Evolutionary conservation across 2,329 filamentous ascomycete genomes (phyloP), one percentile per base, ranked within the genome.

Genomic region (Ilyonectria mors-panacis): DNA sequence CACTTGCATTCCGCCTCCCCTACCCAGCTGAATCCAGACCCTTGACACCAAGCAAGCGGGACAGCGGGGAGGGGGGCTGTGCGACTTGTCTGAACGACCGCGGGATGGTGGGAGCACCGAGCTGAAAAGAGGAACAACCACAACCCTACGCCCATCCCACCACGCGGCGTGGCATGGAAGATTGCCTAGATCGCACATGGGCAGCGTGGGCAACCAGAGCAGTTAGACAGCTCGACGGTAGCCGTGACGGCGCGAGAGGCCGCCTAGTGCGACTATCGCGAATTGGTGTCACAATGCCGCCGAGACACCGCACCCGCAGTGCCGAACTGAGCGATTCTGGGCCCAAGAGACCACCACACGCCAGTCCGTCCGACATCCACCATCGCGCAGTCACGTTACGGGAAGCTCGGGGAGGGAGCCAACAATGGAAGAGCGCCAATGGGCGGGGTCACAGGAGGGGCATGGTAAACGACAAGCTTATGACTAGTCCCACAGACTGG

Each of bases 51-150:
- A 13, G 30, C 19, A 45, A 30, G 50, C 15, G 57, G 45, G 15
- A 39, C n/a, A 30, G 59, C 51, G 51, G 59, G 51, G 33, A 56
- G 44, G 53, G 17, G 35, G 59, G 59, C 51, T 63, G 44, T 63
- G 51, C 39, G 21, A 30, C 48, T 10, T n/a, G 48, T 21, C 48
- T 6, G 9, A 30, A 13, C 48, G 45, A 23, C 26, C 12, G 13
- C 26, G 5, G 47, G 15, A 50, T 2, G 15, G 37, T 12, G 3
- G 44, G 5, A 28, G 59, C 19, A 45, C 59, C 48, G 51, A 45
- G 51, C 51, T 62, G 51, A 33, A 62, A 56, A 50, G 56, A 56
- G 30, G 17, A 59, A 55, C 47, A 6, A 21, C 23, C 7, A 30
- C 17, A 6, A 15, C 26, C 26, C 47, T 30, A 7, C 26, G 50